phyloP scores from a whole-genome alignment of 2,329 filamentous ascomycete genomes.

The Colletotrichum acutatum region DNA sequence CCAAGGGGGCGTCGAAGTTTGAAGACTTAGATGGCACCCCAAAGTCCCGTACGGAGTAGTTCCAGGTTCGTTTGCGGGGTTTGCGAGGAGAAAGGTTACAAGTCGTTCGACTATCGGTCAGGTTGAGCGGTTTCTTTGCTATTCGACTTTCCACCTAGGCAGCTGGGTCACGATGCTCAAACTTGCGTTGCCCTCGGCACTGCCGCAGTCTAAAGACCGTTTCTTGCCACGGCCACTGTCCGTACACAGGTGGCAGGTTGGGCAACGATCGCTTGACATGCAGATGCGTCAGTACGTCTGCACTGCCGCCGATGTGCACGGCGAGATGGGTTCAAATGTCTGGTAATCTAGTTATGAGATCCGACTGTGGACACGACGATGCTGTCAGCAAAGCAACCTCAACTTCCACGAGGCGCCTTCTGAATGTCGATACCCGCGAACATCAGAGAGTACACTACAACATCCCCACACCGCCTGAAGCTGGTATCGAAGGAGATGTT shows the following conservation, averaged over 20 bases:
- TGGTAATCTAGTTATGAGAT: neutral
- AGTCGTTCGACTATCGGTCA: conserved; percentile 6
- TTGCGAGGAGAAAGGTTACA: neutral
- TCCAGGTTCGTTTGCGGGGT: conserved; percentile 17
- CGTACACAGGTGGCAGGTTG: neutral
- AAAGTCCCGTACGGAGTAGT: conserved; percentile 3
- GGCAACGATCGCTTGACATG: conserved; percentile 8
- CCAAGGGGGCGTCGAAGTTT: conserved; percentile 8
- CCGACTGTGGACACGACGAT: neutral
- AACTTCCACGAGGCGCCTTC: neutral
- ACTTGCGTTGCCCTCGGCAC: neutral
- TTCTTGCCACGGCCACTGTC: conserved; percentile 5
- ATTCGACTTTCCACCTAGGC: neutral
- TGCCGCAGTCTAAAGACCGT: neutral
- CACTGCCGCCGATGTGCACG: neutral
- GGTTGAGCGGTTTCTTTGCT: conserved; percentile 13
- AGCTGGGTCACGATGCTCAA: neutral
- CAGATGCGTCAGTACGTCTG: conserved; percentile 1
- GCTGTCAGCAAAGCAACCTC: neutral
- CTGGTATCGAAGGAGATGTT: neutral
- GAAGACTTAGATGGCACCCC: neutral
- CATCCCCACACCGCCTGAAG: neutral
- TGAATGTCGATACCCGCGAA: neutral
- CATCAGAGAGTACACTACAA: neutral
- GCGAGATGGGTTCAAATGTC: neutral